Percentiles rank a stretch among this genome's conserved stretches.
Evolutionary conservation across 2,329 filamentous ascomycete species (phyloP).

Genomic region (Botrytis cinerea): DNA sequence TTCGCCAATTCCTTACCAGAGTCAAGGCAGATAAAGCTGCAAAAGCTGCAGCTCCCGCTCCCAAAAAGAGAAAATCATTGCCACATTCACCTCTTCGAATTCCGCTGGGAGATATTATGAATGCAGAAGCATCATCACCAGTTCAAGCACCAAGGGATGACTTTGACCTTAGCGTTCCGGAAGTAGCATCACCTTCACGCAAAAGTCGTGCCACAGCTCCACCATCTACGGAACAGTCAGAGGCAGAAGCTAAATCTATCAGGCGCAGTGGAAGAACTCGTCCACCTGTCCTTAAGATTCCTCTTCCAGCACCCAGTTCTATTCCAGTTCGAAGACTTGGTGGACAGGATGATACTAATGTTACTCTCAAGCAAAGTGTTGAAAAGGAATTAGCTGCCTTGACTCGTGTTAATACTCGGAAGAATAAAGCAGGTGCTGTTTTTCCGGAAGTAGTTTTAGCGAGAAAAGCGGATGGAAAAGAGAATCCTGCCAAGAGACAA

Average conservation of each 20-base stretch:
- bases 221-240: constrained; percentile 28
- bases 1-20: constrained; percentile 43
- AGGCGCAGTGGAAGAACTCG: constrained; percentile 41
- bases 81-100: constrained; percentile 41
- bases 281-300: constrained; percentile 36
- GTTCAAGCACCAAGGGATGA: constrained; percentile 33
- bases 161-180: constrained; percentile 32
- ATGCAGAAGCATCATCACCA: constrained; percentile 31
- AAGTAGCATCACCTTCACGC: constrained; percentile 31
- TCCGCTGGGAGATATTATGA: constrained; percentile 33
- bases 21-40: constrained; percentile 44
- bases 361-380: constrained; percentile 41
- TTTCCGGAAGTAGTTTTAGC: constrained; percentile 38
- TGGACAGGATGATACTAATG: constrained; percentile 39
- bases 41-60: constrained; percentile 34
- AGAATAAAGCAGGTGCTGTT: constrained; percentile 48
- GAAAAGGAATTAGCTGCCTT: constrained; percentile 48
- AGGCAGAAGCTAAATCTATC: constrained; percentile 32
- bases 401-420: constrained; percentile 49
- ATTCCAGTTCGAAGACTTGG: constrained; percentile 40
- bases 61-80: constrained; percentile 37
- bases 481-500: constrained; percentile 45
- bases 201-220: constrained; percentile 27
- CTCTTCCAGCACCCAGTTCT: constrained; percentile 36
- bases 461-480: constrained; percentile 45